phyloP scores from a whole-genome alignment of 106 monocot species.

The Apostasia ramifera region DNA sequence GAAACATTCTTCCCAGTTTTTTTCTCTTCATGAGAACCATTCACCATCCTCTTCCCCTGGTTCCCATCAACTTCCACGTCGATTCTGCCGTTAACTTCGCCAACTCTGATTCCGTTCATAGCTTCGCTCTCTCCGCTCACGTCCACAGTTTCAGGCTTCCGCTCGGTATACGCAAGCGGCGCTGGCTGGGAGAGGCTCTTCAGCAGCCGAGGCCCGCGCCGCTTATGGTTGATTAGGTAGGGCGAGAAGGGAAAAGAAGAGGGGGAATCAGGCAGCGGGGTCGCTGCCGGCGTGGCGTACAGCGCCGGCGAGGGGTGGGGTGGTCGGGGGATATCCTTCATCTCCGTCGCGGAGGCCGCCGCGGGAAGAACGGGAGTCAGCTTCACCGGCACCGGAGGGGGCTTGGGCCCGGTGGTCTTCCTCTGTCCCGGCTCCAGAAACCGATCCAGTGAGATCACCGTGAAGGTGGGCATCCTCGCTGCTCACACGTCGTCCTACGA shows the following conservation, averaged over 20 bases:
- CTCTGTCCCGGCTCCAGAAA: slow-evolving; percentile 47
- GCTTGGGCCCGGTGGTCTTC: slow-evolving; percentile 14
- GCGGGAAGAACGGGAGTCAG: slow-evolving; percentile 4
- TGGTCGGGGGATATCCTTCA: slow-evolving; percentile 4
- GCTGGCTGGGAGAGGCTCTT: slow-evolving; percentile 21
- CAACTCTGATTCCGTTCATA: no score
- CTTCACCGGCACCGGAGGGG: slow-evolving; percentile 6
- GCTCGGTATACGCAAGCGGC: background rate
- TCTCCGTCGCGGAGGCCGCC: background rate
- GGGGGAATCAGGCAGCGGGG: slow-evolving; percentile 14
- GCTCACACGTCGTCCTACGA: background rate
- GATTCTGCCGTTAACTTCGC: no score
- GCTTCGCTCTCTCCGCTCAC: no score
- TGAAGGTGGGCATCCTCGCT: slow-evolving; percentile 47
- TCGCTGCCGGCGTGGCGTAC: slow-evolving; percentile 48
- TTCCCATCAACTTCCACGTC: background rate
- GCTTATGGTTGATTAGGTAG: slow-evolving; percentile 36
- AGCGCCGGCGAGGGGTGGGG: slow-evolving; percentile 38
- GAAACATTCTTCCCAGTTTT: background rate
- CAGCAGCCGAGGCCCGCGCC: slow-evolving; percentile 43
- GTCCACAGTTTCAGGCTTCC: no score
- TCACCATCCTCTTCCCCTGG: background rate
- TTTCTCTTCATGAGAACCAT: background rate
- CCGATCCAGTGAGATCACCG: slow-evolving; percentile 38
- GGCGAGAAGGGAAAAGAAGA: slow-evolving; percentile 18